Percentiles rank a stretch among this genome's conserved stretches.
phyloP scores from a whole-genome alignment of 2,329 filamentous ascomycete species.

The Colletotrichum costaricense region DNA sequence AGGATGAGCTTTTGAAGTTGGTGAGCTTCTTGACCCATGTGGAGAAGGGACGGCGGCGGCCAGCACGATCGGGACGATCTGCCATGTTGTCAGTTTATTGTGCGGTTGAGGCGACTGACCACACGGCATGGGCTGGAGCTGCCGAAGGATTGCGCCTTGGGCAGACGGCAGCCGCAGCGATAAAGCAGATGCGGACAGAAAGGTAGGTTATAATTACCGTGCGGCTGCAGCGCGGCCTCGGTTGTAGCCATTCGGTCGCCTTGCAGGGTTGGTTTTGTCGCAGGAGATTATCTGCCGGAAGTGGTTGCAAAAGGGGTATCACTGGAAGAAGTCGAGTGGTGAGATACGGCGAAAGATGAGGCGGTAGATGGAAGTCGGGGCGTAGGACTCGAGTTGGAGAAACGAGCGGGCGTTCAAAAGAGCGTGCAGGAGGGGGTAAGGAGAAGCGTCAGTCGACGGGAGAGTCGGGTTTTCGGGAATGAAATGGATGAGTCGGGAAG shows the following conservation, averaged over 20 bases:
- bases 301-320: conserved; percentile 1
- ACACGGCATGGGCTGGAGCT: not conserved
- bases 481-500: not conserved
- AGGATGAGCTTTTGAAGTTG: conserved; percentile 80
- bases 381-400: not conserved
- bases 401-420: not conserved
- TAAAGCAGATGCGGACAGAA: not conserved
- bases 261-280: not conserved
- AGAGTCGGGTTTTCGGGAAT: conserved; percentile 2
- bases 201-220: conserved; percentile 34
- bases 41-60: conserved; percentile 86
- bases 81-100: conserved; percentile 48
- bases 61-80: conserved; percentile 73
- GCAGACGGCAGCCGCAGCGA: not conserved
- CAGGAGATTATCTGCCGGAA: not conserved
- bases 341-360: not conserved
- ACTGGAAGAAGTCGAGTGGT: not conserved
- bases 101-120: conserved; percentile 35
- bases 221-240: conserved; percentile 36
- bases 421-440: not conserved
- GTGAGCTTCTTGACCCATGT: conserved; percentile 95
- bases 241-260: conserved; percentile 39
- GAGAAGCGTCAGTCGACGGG: not conserved
- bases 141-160: not conserved
- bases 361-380: not conserved